Evolutionary conservation across 768 basidiomycete genomes (phyloP).

Genomic region (Pholiota molesta): DNA sequence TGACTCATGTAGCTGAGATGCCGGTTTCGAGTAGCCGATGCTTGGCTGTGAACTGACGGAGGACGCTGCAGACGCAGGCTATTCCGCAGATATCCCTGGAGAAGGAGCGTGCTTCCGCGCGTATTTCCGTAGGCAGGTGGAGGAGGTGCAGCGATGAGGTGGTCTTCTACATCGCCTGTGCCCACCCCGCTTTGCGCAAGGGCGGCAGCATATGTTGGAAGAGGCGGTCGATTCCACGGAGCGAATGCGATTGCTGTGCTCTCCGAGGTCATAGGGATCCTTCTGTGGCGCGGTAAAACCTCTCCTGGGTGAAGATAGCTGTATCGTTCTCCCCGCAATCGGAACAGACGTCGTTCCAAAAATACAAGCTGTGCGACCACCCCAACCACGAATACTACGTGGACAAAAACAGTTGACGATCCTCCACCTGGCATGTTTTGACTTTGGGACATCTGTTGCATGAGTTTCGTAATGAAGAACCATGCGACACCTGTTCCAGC

Average conservation of each 20-base stretch:
- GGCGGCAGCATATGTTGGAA: conserved; percentile 73
- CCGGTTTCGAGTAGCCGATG: conserved; percentile 32
- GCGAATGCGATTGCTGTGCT: conserved; percentile 44
- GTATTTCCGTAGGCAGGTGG: conserved; percentile 82
- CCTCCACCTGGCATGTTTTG: conserved; percentile 24
- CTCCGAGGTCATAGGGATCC: conserved; percentile 24
- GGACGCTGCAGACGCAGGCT: conserved; percentile 54
- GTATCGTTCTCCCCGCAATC: conserved; percentile 71
- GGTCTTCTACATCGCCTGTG: conserved; percentile 78
- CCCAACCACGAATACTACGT: conserved; percentile 61
- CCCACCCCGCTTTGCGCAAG: conserved; percentile 69
- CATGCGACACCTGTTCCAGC: conserved; percentile 57
- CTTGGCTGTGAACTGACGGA: conserved; percentile 36
- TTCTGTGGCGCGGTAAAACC: conserved; percentile 45
- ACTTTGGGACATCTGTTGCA: conserved; percentile 16
- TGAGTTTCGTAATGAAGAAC: conserved; percentile 42
- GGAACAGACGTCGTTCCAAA: conserved; percentile 64
- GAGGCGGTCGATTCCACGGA: conserved; percentile 72
- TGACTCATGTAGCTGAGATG: conserved; percentile 58
- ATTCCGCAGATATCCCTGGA: conserved; percentile 53
- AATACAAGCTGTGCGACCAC: conserved; percentile 58
- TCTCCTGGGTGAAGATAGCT: conserved; percentile 61
- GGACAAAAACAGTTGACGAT: conserved; percentile 54
- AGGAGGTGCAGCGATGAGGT: conserved; percentile 65
- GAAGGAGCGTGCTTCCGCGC: conserved; percentile 65